Evolutionary conservation across 192 early-diverging fungal genomes (phyloP), one percentile per base, ranked within the genome.

Genomic region (Chytriomyces sp.): DNA sequence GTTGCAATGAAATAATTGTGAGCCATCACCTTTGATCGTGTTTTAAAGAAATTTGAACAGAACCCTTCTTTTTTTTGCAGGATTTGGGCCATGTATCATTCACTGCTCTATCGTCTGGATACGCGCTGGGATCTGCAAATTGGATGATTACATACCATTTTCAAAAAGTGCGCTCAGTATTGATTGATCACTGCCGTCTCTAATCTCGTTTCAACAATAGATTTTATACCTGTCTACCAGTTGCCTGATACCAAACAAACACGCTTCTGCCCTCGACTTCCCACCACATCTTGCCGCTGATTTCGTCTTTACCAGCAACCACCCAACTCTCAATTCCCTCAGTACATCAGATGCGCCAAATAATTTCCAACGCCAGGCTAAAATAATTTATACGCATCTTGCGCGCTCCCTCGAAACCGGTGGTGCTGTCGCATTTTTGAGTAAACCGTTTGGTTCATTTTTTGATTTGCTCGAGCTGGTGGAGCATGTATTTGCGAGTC

Each of bases 101-200:
- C 10, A 73, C 53, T 7, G 71, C 71, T 7, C 45, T 45, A 7
- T 49, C 45, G 18, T 73, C 71, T 45, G 71, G 71, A 24, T 73
- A 62, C 60, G 44, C 45, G 16, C 45, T 73, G 13, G 71, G 71
- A 13, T 35, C 71, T 7, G n/a, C 59, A n/a, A 73, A 73, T 44
- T 73, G 71, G 71, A 73, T 73, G 59, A 73, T 73, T 9, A 62
- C 53, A 62, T 73, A 73, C 44, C 71, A 73, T 45, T 73, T 60
- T 60, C 71, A 73, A 73, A 73, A 63, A 45, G 66, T 67, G 24
- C 8, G 13, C 35, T 35, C 35, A 35, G 35, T 35, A 35, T 35
- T 35, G 35, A 35, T 35, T 35, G 35, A 35, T 3, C 35, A 35
- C 16, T 23, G 10, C 28, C 63, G 10, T 23, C 28, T 64, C 11